A percentile compares a stretch with the other conserved stretches of the same genome.
These are phyloP conservation scores for Spergularia azorica DNA, from an alignment of 179 eudicot species.

Conservation along the genomic window DNA sequence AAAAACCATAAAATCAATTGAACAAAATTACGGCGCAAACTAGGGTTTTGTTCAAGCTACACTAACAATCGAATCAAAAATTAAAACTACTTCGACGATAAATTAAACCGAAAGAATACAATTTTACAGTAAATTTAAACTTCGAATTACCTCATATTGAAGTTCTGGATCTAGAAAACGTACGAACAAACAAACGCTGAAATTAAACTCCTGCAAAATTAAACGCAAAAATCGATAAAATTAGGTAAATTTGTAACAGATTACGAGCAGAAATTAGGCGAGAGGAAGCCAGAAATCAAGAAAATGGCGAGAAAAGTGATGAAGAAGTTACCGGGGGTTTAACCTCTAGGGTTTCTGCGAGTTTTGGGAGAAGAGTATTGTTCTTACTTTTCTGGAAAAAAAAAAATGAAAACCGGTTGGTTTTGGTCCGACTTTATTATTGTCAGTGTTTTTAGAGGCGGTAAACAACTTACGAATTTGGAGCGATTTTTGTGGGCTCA, in stretches of 20 bases:
- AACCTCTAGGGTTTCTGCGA: not conserved
- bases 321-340: slow-evolving; percentile 8
- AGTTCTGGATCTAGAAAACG: slow-evolving; percentile 11
- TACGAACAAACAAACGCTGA: not conserved
- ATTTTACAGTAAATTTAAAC: not conserved
- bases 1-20: not conserved
- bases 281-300: not conserved
- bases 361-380: not conserved
- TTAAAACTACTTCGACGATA: not conserved
- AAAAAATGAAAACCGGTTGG: not conserved
- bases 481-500: too few relatives aligned
- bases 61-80: not conserved
- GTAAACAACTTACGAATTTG: too few relatives aligned
- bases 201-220: slow-evolving; percentile 12
- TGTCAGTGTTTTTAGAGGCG: too few relatives aligned
- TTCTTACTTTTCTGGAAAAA: not conserved
- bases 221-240: not conserved
- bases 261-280: not conserved
- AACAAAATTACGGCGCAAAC: not conserved
- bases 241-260: not conserved
- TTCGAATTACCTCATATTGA: slow-evolving; percentile 26
- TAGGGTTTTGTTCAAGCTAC: slow-evolving; percentile 1
- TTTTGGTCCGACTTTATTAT: not conserved
- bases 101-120: not conserved
- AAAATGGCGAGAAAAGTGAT: not conserved